Percentiles rank a stretch among this genome's conserved stretches.
Evolutionary conservation across 257 asterid genomes (phyloP).

Genomic region (Thymus quinquecostatus): DNA sequence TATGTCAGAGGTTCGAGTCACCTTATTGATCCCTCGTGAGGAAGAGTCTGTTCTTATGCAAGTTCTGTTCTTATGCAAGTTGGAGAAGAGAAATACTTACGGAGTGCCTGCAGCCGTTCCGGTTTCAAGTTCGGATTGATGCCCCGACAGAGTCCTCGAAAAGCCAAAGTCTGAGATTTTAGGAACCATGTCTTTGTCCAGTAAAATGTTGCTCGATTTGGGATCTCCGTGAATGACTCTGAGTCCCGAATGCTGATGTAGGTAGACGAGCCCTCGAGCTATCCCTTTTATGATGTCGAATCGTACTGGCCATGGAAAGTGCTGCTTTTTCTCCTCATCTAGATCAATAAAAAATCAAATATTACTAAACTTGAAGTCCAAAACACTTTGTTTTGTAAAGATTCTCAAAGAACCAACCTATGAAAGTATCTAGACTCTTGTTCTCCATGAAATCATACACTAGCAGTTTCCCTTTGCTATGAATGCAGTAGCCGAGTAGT

Average conservation of each 20-base stretch:
- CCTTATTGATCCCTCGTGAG: no score
- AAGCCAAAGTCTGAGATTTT: slow-evolving; percentile 30
- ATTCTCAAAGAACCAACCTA: slow-evolving; percentile 17
- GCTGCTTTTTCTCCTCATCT: slow-evolving; percentile 7
- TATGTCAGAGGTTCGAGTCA: no score
- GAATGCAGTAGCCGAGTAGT: slow-evolving; percentile 38
- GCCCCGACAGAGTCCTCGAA: slow-evolving; percentile 18
- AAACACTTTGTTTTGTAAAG: not conserved
- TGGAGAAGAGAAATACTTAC: not conserved
- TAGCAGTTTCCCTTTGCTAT: slow-evolving; percentile 16
- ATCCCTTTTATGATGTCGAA: slow-evolving; percentile 36
- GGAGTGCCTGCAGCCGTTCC: slow-evolving; percentile 13
- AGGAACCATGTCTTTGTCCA: slow-evolving; percentile 34
- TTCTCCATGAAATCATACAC: slow-evolving; percentile 35
- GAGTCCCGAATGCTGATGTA: slow-evolving; percentile 32
- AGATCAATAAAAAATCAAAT: not conserved
- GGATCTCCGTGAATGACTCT: slow-evolving; percentile 25
- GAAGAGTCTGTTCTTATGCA: no score
- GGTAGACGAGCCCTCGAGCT: slow-evolving; percentile 33
- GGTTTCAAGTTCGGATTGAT: slow-evolving; percentile 20
- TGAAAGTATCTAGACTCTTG: slow-evolving; percentile 10
- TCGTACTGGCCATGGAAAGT: slow-evolving; percentile 27
- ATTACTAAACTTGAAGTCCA: not conserved
- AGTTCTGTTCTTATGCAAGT: not conserved
- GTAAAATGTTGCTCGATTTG: slow-evolving; percentile 31